phyloP scores from a whole-genome alignment of 1,284 basidiomycete species.

The Cerrena zonata region DNA sequence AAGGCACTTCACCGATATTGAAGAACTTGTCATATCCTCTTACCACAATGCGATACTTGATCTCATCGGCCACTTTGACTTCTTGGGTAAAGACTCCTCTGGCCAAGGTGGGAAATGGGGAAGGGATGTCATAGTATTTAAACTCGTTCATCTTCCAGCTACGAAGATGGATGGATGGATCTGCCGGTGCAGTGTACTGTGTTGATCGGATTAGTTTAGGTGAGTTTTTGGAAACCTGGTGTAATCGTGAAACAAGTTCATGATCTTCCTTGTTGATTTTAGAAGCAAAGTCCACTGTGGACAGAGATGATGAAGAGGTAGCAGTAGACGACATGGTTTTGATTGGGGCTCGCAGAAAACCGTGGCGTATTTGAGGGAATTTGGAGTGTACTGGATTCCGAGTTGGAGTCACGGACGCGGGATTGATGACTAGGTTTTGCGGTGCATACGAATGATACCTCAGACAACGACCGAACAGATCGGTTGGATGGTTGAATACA shows the following conservation, averaged over 20 bases:
- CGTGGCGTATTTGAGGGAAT: no score
- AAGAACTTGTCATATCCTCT: conserved; percentile 99
- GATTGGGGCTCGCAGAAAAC: no score
- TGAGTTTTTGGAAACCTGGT: conserved; percentile 35
- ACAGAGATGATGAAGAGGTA: no score
- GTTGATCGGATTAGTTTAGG: conserved; percentile 58
- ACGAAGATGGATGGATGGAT: conserved; percentile 48
- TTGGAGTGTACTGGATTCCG: no score
- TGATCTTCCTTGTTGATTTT: conserved; percentile 2
- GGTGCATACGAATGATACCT: no score
- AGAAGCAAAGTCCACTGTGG: conserved; percentile 1
- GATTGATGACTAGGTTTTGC: no score
- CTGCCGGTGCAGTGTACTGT: conserved; percentile 49
- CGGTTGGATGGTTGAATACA: no score
- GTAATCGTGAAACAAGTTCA: neutral
- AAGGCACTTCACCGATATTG: conserved; percentile 92
- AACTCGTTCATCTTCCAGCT: conserved; percentile 97
- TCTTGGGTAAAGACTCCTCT: conserved; percentile 77
- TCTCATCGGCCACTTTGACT: conserved; percentile 29
- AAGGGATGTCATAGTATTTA: conserved; percentile 84
- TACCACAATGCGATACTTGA: conserved; percentile 69
- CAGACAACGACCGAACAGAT: no score
- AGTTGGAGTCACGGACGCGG: no score
- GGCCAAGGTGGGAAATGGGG: conserved; percentile 87
- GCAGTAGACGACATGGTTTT: neutral